phyloP scores from a whole-genome alignment of 2,329 filamentous ascomycete species.

The Thelonectria blattea region DNA sequence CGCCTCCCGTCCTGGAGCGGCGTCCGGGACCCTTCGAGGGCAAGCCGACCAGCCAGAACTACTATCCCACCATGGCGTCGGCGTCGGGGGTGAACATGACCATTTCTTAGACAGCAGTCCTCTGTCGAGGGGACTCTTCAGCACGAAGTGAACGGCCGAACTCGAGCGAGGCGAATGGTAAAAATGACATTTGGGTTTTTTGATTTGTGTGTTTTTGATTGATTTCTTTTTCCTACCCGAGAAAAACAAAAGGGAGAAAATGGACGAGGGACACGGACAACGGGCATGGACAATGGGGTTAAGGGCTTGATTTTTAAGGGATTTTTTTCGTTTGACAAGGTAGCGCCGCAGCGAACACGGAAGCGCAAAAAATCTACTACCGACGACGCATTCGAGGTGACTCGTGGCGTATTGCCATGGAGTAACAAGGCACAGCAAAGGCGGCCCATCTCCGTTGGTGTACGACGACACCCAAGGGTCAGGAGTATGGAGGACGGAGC shows the following conservation, averaged over 20 bases:
- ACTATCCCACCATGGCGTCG: slow-evolving; percentile 58
- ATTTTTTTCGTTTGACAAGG: slow-evolving; percentile 31
- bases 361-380: slow-evolving; percentile 7
- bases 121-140: background rate
- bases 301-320: slow-evolving; percentile 13
- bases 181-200: background rate
- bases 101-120: slow-evolving; percentile 35
- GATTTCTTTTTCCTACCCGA: background rate
- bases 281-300: slow-evolving; percentile 24
- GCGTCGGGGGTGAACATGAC: slow-evolving; percentile 56
- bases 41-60: slow-evolving; percentile 57
- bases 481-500: slow-evolving; percentile 17
- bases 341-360: slow-evolving; percentile 7
- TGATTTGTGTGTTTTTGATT: too few species aligned
- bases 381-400: background rate
- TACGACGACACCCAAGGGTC: slow-evolving; percentile 30
- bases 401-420: slow-evolving; percentile 14
- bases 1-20: slow-evolving; percentile 44
- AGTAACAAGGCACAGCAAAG: slow-evolving; percentile 15
- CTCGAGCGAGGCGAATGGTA: background rate
- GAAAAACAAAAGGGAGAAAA: slow-evolving; percentile 18
- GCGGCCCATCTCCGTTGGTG: slow-evolving; percentile 13
- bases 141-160: slow-evolving; percentile 1
- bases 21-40: slow-evolving; percentile 59
- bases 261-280: background rate